Percentiles rank a stretch among this genome's conserved stretches.
phyloP scores from a whole-genome alignment of 2,329 filamentous ascomycete species.

The Botrytis fragariae region DNA sequence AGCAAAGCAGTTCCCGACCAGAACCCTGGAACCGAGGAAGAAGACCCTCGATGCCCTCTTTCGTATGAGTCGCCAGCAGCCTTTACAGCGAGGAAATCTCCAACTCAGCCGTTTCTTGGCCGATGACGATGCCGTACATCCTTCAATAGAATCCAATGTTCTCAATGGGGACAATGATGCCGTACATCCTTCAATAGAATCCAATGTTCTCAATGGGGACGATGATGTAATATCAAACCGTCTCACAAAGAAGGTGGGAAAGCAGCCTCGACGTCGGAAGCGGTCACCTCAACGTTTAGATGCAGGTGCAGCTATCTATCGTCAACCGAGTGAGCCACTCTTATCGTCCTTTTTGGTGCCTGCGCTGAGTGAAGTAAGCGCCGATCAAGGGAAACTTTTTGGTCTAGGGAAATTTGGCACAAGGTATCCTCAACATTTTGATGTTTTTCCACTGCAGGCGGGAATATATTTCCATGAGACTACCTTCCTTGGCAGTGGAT shows the following conservation, averaged over 20 bases:
- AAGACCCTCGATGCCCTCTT: constrained; percentile 55
- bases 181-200: constrained; percentile 23
- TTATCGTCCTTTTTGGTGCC: constrained; percentile 31
- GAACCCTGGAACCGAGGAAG: constrained; percentile 52
- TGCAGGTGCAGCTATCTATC: constrained; percentile 37
- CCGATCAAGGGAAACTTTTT: constrained; percentile 43
- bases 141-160: constrained; percentile 20
- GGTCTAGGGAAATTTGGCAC: constrained; percentile 61
- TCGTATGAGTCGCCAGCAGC: constrained; percentile 41
- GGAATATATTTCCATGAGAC: constrained; percentile 59
- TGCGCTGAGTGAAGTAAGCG: constrained; percentile 25
- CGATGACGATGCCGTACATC: constrained; percentile 27
- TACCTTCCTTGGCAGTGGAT: constrained; percentile 57
- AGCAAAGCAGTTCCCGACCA: constrained; percentile 38
- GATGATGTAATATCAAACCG: neutral
- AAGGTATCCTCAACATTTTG: constrained; percentile 61
- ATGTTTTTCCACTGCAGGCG: constrained; percentile 55
- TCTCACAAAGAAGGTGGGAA: neutral
- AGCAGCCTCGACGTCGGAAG: constrained; percentile 28
- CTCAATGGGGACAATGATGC: constrained; percentile 8
- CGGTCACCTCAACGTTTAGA: constrained; percentile 35
- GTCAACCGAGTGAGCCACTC: constrained; percentile 37
- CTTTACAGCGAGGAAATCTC: constrained; percentile 33
- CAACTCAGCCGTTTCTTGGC: constrained; percentile 42
- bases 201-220: neutral